phyloP scores from a whole-genome alignment of 495 filamentous ascomycete genomes.

The Talaromyces liani region DNA sequence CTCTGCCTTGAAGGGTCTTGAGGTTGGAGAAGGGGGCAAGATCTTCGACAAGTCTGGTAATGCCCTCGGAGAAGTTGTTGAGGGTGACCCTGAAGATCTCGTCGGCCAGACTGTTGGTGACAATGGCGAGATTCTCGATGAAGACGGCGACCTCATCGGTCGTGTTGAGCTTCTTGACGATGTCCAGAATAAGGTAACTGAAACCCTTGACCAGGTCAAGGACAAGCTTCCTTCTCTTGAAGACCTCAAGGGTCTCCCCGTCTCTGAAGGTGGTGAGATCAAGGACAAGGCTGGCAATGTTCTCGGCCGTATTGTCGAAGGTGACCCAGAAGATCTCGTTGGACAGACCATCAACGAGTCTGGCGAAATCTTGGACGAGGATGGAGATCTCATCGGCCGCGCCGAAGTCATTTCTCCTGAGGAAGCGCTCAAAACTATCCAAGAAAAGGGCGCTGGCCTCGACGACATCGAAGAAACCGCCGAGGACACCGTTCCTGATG shows the following conservation, averaged over 20 bases:
- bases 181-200: constrained; percentile 16
- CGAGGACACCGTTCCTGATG: constrained; percentile 16
- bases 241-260: constrained; percentile 49
- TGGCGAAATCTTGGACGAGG: constrained; percentile 57
- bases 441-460: constrained; percentile 2
- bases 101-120: constrained; percentile 45
- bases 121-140: constrained; percentile 44
- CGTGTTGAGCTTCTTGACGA: constrained; percentile 35
- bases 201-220: constrained; percentile 21
- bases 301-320: constrained; percentile 52
- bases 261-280: constrained; percentile 50
- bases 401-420: constrained; percentile 44
- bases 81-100: constrained; percentile 36
- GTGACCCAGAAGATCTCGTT: constrained; percentile 52
- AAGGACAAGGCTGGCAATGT: constrained; percentile 46
- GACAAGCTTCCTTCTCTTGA: constrained; percentile 33
- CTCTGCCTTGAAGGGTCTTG: constrained; percentile 59
- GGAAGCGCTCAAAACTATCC: constrained; percentile 23
- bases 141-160: constrained; percentile 42
- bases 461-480: constrained; percentile 14
- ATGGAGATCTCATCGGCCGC: constrained; percentile 54
- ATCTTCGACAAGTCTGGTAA: constrained; percentile 32
- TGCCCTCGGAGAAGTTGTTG: constrained; percentile 29
- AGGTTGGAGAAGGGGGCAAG: constrained; percentile 43
- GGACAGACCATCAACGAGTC: constrained; percentile 53